Evolutionary conservation across 768 basidiomycete species (phyloP).

Genomic region (Stropharia rugosoannulata): DNA sequence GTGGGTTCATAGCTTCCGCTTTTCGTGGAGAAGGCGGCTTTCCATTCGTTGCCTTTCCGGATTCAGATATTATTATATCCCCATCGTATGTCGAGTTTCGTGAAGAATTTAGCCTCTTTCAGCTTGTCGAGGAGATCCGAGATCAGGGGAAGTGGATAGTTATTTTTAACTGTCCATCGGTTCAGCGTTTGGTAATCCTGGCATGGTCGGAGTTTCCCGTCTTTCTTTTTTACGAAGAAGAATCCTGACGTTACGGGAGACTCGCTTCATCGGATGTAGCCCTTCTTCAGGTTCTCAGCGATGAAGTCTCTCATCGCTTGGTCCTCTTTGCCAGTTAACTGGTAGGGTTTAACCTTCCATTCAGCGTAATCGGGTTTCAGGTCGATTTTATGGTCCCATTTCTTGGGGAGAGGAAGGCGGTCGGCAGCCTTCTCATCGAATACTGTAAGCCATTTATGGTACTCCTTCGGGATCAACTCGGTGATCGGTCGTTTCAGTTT

Average conservation of each 20-base stretch:
- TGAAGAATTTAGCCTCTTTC: constrained; percentile 12
- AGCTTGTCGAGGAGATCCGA: constrained; percentile 22
- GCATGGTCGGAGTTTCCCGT: constrained; percentile 13
- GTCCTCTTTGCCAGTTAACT: no score
- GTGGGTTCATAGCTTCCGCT: constrained; percentile 32
- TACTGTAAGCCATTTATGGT: not conserved
- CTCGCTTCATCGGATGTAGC: not conserved
- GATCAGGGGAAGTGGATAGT: constrained; percentile 31
- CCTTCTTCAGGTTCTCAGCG: not conserved
- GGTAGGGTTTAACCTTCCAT: not conserved
- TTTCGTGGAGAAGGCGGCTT: constrained; percentile 39
- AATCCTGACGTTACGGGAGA: constrained; percentile 5
- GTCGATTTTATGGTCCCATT: constrained; percentile 9
- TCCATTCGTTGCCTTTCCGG: constrained; percentile 36
- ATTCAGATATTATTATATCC: constrained; percentile 40
- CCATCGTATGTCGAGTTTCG: constrained; percentile 35
- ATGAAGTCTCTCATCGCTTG: not conserved
- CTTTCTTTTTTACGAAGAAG: constrained; percentile 14
- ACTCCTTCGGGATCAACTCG: not conserved
- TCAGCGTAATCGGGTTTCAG: constrained; percentile 1
- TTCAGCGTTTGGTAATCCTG: constrained; percentile 32
- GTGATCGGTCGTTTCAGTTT: not conserved
- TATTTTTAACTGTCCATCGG: constrained; percentile 26
- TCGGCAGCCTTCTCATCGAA: constrained; percentile 5
- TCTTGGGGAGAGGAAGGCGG: not conserved